Base-by-base conservation (phyloP, 345 rosid genomes). In the Erysimum cheiranthoides region DNA sequence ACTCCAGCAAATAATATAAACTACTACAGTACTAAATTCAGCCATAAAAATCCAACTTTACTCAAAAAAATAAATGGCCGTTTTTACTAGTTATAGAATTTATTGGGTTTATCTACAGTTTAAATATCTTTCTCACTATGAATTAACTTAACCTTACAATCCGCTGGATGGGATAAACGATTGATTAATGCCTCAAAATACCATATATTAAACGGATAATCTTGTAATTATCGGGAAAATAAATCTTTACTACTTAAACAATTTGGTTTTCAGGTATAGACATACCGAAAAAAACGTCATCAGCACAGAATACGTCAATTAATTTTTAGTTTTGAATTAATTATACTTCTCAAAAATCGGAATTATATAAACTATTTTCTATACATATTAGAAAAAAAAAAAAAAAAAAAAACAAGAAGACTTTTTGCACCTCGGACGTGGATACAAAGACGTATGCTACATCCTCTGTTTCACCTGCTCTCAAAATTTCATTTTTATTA, bases 401-500 rank as follows among this genome's bases (percentile, higher is more conserved):
- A 13, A 0, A 2, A 54, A 53, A 8, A n/a, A n/a, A 2, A 60
- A 50, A 11, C 10, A 50, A 73, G 36, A 54, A 14, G 77, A 65
- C 77, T 65, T 73, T 14, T 64, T 43, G 57, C 58, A 54, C 2
- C 0, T 28, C 27, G 46, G 31, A 42, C 21, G 64, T 70, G 73
- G 34, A 70, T 71, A 60, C 60, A 73, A 27, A 63, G 56, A 57
- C 71, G 5, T 45, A 52, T 71, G 16, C 52, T 71, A 12, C n/a
- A 70, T 71, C 30, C 21, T 52, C 70, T 64, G 71, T 47, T 49
- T 66, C 60, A 74, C 68, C 73, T 75, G 54, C 79, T 39, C 62
- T 28, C 13, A 7, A 59, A 59, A 35, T 12, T 11, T 54, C 3
- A 3, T 18, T 14, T 54, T 1, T 6, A 1, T 13, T 1, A 42